A percentile compares a stretch with the other conserved stretches of the same genome.
Conservation (phyloP, 2,329 filamentous ascomycete species). For the Cercospora zeae-maydis region DNA sequence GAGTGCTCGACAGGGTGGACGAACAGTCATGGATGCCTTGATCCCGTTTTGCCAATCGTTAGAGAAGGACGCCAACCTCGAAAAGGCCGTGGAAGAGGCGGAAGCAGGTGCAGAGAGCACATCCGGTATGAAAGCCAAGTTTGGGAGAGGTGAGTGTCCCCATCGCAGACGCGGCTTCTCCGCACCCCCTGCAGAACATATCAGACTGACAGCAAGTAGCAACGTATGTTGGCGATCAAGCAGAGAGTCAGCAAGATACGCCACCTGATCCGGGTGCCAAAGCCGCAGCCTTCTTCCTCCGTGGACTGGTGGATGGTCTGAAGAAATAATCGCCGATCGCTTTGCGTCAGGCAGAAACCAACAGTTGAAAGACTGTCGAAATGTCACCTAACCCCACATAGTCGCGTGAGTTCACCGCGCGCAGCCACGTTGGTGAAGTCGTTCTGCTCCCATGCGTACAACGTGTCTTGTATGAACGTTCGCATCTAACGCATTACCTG, state of each 20-base stretch:
- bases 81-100: conserved; percentile 33
- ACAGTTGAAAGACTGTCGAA: background rate
- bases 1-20: conserved; percentile 34
- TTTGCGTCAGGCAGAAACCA: background rate
- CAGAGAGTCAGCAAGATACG: conserved; percentile 24
- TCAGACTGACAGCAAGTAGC: conserved; percentile 19
- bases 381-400: background rate
- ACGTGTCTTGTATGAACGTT: background rate
- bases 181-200: background rate
- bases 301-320: conserved; percentile 32
- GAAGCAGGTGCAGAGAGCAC: conserved; percentile 36
- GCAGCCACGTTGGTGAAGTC: background rate
- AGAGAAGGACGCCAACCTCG: conserved; percentile 26
- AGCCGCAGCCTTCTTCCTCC: conserved; percentile 38
- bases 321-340: background rate
- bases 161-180: background rate
- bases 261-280: conserved; percentile 40
- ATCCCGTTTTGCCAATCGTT: conserved; percentile 40
- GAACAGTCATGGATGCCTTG: conserved; percentile 40
- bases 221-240: conserved; percentile 37
- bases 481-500: too few relatives aligned
- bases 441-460: background rate
- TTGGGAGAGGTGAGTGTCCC: conserved; percentile 33
- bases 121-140: conserved; percentile 37
- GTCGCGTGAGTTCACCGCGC: background rate